Conservation (phyloP, 1,284 basidiomycete species). For the Sporisorium scitamineum region DNA sequence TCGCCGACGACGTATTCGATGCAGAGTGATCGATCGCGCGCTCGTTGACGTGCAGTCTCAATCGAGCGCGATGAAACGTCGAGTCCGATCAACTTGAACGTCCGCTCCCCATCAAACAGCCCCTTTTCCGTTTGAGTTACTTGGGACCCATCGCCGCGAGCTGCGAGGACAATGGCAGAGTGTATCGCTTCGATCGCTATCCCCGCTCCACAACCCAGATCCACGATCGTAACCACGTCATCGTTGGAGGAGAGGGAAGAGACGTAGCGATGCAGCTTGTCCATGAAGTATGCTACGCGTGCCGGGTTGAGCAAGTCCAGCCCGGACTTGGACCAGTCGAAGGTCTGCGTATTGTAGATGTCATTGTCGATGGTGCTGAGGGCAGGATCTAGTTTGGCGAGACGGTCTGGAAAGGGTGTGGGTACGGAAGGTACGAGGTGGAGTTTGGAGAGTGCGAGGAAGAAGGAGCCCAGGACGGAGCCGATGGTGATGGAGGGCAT, state of each 20-base stretch:
- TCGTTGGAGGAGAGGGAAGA: not conserved
- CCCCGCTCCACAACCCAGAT: constrained; percentile 49
- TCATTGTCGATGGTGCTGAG: constrained; percentile 51
- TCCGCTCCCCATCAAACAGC: constrained; percentile 1
- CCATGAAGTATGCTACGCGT: constrained; percentile 43
- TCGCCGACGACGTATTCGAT: constrained; percentile 34
- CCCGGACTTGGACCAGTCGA: constrained; percentile 41
- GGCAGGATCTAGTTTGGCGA: constrained; percentile 62
- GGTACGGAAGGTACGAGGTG: constrained; percentile 45
- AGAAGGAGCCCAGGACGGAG: constrained; percentile 18
- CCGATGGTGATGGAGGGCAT: constrained; percentile 2
- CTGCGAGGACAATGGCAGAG: not conserved
- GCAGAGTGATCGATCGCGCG: not conserved
- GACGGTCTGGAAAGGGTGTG: constrained; percentile 55
- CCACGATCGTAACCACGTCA: constrained; percentile 24
- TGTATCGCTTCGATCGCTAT: constrained; percentile 49
- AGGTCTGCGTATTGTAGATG: constrained; percentile 30
- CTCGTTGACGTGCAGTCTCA: constrained; percentile 14
- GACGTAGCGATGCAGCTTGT: constrained; percentile 26
- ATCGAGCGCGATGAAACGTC: constrained; percentile 35
- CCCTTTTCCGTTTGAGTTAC: not conserved
- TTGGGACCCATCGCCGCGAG: not conserved
- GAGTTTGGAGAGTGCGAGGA: constrained; percentile 29
- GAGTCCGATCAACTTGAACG: constrained; percentile 28
- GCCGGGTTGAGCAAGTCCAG: constrained; percentile 42